Percentiles rank a stretch among this genome's conserved stretches.
Evolutionary conservation across 2,329 filamentous ascomycete species (phyloP).

Genomic region (Penicillium palitans): DNA sequence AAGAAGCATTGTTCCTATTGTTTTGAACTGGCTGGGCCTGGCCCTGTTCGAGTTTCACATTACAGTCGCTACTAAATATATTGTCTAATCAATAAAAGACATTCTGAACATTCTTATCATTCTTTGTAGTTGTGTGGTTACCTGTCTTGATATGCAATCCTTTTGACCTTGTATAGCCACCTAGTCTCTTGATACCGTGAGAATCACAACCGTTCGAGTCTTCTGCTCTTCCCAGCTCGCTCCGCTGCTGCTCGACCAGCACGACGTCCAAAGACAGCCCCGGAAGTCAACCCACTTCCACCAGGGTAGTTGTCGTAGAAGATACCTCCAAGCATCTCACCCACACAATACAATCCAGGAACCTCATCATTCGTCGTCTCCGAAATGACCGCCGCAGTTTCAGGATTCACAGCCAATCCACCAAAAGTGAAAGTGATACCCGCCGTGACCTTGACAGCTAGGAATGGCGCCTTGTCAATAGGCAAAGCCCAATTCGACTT

Average conservation of each 20-base stretch:
- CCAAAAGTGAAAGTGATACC: slow-evolving; percentile 71
- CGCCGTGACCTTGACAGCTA: slow-evolving; percentile 64
- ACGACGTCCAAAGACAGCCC: slow-evolving; percentile 57
- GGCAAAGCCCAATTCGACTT: slow-evolving; percentile 69
- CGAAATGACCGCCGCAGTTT: slow-evolving; percentile 56
- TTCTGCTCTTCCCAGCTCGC: not conserved
- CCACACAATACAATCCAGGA: slow-evolving; percentile 59
- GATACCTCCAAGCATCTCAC: slow-evolving; percentile 66
- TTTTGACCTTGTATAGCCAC: not conserved
- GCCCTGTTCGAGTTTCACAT: slow-evolving; percentile 6
- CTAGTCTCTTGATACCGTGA: not conserved
- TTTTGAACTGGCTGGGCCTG: slow-evolving; percentile 7
- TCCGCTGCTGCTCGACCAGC: slow-evolving; percentile 28
- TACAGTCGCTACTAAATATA: slow-evolving; percentile 27
- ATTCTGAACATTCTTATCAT: slow-evolving; percentile 4
- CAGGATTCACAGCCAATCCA: slow-evolving; percentile 57
- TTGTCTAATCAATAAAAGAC: slow-evolving; percentile 24
- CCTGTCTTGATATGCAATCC: not conserved
- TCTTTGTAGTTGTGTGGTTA: not conserved
- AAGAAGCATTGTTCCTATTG: slow-evolving; percentile 12
- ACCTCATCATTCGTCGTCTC: slow-evolving; percentile 49
- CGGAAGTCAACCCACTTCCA: slow-evolving; percentile 62
- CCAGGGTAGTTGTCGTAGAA: slow-evolving; percentile 66
- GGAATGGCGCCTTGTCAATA: slow-evolving; percentile 57
- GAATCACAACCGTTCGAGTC: not conserved